These are phyloP conservation scores for Castanea sativa DNA, from an alignment of 306 rosid genomes.

Conservation along the genomic window DNA sequence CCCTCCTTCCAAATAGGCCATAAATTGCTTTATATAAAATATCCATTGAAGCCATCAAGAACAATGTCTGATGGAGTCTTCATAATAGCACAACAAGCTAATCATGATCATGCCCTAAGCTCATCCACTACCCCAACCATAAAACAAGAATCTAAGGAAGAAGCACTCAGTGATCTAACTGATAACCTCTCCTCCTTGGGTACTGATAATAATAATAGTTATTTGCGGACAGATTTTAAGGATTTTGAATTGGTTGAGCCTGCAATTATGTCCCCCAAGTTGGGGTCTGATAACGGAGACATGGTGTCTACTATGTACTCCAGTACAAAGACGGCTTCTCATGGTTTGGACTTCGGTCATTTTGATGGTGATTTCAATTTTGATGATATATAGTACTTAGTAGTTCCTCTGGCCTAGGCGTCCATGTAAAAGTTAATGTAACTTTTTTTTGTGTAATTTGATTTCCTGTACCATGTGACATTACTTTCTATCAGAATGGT, in stretches of 20 bases:
- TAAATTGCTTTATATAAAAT: too few species aligned
- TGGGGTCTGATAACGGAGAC: conserved; percentile 19
- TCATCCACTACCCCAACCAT: conserved; percentile 8
- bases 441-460: not conserved
- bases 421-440: not conserved
- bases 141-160: conserved; percentile 37
- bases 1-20: too few species aligned
- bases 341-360: conserved; percentile 20
- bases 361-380: conserved; percentile 31
- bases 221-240: conserved; percentile 55
- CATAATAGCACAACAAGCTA: not conserved
- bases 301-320: conserved; percentile 30
- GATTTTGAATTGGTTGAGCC: conserved; percentile 41
- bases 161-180: conserved; percentile 32
- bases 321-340: conserved; percentile 19
- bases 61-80: too few species aligned
- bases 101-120: not conserved
- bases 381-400: not conserved
- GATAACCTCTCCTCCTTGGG: conserved; percentile 26
- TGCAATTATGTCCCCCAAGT: conserved; percentile 6
- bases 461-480: not conserved
- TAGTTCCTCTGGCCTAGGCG: conserved; percentile 3
- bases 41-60: too few species aligned
- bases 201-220: not conserved
- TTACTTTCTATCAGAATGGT: too few species aligned